These are phyloP conservation scores for Ganoderma sinense DNA, from an alignment of 1,284 basidiomycete genomes.

Conservation along the genomic window DNA sequence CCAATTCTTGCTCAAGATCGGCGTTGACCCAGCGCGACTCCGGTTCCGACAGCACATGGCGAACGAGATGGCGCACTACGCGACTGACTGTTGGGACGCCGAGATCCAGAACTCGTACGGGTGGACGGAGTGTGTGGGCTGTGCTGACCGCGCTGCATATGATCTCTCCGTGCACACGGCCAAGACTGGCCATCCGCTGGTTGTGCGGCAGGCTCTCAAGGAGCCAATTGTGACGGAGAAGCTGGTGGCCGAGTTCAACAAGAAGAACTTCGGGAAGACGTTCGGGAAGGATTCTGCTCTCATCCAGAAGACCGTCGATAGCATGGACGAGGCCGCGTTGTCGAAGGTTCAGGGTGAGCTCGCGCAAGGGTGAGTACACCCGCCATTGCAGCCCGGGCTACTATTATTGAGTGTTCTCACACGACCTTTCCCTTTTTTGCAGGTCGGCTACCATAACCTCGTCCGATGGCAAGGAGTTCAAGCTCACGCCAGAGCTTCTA, in stretches of 20 bases:
- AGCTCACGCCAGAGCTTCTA: constrained; percentile 79
- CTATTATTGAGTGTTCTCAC: constrained; percentile 19
- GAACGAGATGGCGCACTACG: constrained; percentile 99
- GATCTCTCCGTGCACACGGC: constrained; percentile 71
- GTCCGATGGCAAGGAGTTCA: constrained; percentile 74
- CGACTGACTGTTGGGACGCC: constrained; percentile 99
- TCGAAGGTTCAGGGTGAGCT: constrained; percentile 79
- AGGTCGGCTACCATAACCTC: constrained; percentile 58
- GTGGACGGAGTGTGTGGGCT: constrained; percentile 99
- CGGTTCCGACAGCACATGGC: constrained; percentile 98
- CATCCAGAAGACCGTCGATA: constrained; percentile 76
- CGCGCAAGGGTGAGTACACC: constrained; percentile 65
- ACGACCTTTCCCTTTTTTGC: constrained; percentile 28
- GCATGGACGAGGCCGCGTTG: constrained; percentile 76
- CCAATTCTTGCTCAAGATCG: constrained; percentile 92
- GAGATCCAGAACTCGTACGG: constrained; percentile 96
- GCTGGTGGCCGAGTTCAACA: constrained; percentile 83
- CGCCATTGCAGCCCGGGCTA: constrained; percentile 2
- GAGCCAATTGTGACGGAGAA: constrained; percentile 82
- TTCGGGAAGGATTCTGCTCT: constrained; percentile 87
- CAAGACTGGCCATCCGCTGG: constrained; percentile 76
- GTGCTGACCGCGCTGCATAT: constrained; percentile 97
- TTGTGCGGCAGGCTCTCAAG: constrained; percentile 87
- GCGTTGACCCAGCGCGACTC: constrained; percentile 86
- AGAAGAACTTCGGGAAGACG: constrained; percentile 90